phyloP scores from a whole-genome alignment of 371 early-diverging fungal species.

The Homolaphlyctis polyrhiza region DNA sequence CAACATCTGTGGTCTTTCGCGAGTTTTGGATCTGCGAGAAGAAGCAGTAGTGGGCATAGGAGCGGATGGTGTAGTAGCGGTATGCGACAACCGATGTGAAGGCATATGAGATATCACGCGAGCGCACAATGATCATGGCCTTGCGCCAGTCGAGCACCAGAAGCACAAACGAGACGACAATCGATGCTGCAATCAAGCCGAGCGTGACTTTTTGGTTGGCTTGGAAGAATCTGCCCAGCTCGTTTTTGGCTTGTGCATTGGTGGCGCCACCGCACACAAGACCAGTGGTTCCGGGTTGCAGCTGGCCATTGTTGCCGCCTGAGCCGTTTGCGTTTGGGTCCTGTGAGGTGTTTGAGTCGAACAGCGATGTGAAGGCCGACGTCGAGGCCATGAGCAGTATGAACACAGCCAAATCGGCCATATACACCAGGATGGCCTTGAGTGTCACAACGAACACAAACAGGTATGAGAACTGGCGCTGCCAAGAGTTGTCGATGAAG shows the following conservation, averaged over 20 bases:
- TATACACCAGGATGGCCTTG: constrained; percentile 62
- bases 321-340: background rate
- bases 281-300: too few relatives aligned
- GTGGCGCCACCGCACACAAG: background rate
- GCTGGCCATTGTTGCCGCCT: too few relatives aligned
- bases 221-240: background rate
- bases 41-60: constrained; percentile 75
- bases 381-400: constrained; percentile 11
- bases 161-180: constrained; percentile 56
- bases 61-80: constrained; percentile 46
- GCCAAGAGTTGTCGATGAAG: constrained; percentile 45
- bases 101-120: constrained; percentile 71
- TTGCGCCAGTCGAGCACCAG: constrained; percentile 68
- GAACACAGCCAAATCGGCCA: constrained; percentile 35
- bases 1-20: constrained; percentile 55
- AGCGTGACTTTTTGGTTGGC: constrained; percentile 12
- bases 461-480: constrained; percentile 47
- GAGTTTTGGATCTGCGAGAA: constrained; percentile 67
- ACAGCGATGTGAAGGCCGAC: background rate
- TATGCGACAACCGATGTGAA: constrained; percentile 72
- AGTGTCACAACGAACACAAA: constrained; percentile 62
- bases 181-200: constrained; percentile 15
- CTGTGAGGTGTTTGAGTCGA: background rate
- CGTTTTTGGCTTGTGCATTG: background rate
- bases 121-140: constrained; percentile 54